Percentiles rank a stretch among this genome's conserved stretches.
Conservation (phyloP, 2,329 filamentous ascomycete genomes). For the Colletotrichum chrysophilum region DNA sequence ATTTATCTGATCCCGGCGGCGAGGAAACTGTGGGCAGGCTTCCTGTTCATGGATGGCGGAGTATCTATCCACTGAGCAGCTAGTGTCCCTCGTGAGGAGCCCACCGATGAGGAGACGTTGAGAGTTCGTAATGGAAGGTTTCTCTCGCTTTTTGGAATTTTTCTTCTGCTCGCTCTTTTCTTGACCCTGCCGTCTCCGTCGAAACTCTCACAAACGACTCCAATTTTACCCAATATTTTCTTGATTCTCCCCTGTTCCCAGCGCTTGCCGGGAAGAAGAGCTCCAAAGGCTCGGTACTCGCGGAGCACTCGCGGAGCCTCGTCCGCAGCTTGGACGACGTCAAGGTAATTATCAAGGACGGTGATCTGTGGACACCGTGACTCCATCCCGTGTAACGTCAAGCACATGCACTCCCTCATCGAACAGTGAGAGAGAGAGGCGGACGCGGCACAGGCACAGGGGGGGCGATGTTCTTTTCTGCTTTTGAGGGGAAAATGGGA, state of each 20-base stretch:
- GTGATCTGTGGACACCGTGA: conserved; percentile 12
- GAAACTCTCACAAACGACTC: neutral
- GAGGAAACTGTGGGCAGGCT: neutral
- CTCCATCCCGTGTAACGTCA: conserved; percentile 7
- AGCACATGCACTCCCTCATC: neutral
- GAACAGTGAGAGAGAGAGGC: neutral
- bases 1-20: neutral
- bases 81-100: neutral
- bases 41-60: neutral
- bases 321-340: conserved; percentile 13
- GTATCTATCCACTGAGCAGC: neutral
- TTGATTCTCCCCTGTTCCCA: neutral
- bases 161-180: neutral
- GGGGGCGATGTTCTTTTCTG: neutral
- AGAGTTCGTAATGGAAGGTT: conserved; percentile 9
- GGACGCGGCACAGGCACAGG: neutral
- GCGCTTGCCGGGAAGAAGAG: conserved; percentile 8
- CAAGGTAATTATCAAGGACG: conserved; percentile 20
- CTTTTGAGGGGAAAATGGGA: conserved; percentile 5
- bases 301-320: conserved; percentile 18
- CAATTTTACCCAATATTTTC: conserved; percentile 8
- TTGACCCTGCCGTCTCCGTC: neutral
- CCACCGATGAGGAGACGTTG: neutral
- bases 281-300: conserved; percentile 16
- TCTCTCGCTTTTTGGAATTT: neutral